Evolutionary conservation across 1,284 basidiomycete genomes (phyloP).

Genomic region (Xerocomus minutiporus): DNA sequence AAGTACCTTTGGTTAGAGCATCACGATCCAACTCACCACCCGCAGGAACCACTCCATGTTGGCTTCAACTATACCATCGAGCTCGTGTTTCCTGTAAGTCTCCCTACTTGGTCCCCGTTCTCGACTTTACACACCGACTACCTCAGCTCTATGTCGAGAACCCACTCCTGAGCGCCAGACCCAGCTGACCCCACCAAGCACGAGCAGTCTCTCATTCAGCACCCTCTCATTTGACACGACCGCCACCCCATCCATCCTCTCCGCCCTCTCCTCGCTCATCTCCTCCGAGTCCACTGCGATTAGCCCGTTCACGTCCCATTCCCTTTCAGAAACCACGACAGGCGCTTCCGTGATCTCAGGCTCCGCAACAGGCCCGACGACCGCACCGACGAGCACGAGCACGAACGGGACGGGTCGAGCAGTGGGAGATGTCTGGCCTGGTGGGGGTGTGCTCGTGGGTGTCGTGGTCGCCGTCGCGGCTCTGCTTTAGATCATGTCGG

Average conservation of each 20-base stretch:
- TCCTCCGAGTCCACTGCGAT: conserved; percentile 20
- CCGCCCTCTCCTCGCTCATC: conserved; percentile 18
- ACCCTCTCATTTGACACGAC: conserved; percentile 12
- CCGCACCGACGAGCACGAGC: conserved; percentile 1
- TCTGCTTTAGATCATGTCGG: no score
- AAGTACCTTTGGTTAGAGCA: no score
- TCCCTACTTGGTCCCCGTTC: neutral
- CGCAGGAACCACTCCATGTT: neutral
- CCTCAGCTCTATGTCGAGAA: neutral
- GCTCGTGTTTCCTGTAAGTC: neutral
- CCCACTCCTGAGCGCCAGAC: neutral
- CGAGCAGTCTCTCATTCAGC: conserved; percentile 19
- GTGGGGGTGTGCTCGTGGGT: neutral
- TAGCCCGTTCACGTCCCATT: neutral
- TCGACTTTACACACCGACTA: neutral
- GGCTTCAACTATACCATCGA: neutral
- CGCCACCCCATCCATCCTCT: conserved; percentile 16
- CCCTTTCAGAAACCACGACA: no score
- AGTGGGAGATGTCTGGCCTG: neutral
- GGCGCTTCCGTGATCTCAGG: neutral
- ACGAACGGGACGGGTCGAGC: conserved; percentile 7
- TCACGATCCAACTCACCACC: no score
- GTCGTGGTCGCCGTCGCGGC: neutral
- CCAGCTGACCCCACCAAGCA: conserved; percentile 5
- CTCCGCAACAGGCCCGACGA: neutral